Base-by-base conservation (phyloP, 2,329 filamentous ascomycete species). In the Alternaria sp. region DNA sequence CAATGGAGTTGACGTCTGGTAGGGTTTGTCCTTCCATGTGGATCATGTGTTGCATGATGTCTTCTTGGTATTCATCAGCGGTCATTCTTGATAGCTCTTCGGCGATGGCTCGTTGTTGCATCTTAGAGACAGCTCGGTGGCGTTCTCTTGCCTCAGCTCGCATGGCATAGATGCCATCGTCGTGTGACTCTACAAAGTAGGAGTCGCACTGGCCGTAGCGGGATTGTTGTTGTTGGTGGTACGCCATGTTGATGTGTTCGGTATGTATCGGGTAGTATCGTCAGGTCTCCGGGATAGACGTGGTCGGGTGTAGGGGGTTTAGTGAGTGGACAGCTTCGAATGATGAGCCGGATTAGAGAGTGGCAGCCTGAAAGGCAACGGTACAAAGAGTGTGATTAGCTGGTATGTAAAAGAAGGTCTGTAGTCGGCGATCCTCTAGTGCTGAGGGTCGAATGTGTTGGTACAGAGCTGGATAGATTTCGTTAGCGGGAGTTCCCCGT, bases 1-100 rank as follows among this genome's bases (percentile, higher is more conserved):
- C 96, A 80, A 99, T 99, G 37, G 96, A 94, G 80, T 95, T 95
- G 79, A 97, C 95, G 81, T 99, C 96, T 58, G 96, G 93, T 70
- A 98, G 86, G 26, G 96, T 98, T 82, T 96, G 92, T 75, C 90
- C 88, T 88, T 99, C 96, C 95, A 99, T 97, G 76, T 92, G 87
- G 79, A 93, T 88, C 92, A 97, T 96, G 83, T 98, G 95, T 77
- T 91, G 88, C 83, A 98, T 89, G 79, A 97, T 91, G 79, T 98
- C 95, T 80, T 97, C 93, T 72, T 96, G 88, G 79, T 98, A 97
- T 83, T 97, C 94, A 60, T 97, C 93, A 65, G 89, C 90, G 54
- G 94, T 93, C 71, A 92, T 84, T 71, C 90, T 89, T 49, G 94
- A 97, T 70, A 98, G 88, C 79, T 98, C 93, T 77, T 94, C 92